phyloP scores from a whole-genome alignment of 352 stramenopile species.

The Thraustochytrium sp. region DNA sequence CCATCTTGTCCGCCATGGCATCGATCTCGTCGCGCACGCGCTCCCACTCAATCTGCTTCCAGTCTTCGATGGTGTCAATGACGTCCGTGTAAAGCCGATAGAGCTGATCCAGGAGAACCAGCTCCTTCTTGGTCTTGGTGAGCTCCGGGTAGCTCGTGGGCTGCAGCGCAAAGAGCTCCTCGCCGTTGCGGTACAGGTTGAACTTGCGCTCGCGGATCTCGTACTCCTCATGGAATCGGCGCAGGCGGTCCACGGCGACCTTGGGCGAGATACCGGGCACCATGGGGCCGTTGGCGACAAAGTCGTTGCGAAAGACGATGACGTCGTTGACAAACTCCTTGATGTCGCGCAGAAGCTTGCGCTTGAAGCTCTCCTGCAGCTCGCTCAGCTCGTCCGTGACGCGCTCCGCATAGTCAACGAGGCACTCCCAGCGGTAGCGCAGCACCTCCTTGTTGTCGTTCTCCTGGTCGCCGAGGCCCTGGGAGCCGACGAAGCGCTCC shows the following conservation, averaged over 20 bases:
- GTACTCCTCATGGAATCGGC: slow-evolving; percentile 94
- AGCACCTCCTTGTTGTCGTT: slow-evolving; percentile 98
- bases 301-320: slow-evolving; percentile 89
- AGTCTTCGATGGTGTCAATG: slow-evolving; percentile 90
- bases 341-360: slow-evolving; percentile 87
- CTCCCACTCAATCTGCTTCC: slow-evolving; percentile 91
- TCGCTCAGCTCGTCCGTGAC: slow-evolving; percentile 90
- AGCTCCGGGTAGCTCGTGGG: slow-evolving; percentile 92
- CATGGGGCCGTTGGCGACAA: slow-evolving; percentile 90
- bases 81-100: slow-evolving; percentile 89
- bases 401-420: slow-evolving; percentile 86
- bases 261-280: slow-evolving; percentile 91
- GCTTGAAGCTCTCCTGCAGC: slow-evolving; percentile 91
- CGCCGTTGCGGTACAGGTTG: slow-evolving; percentile 89
- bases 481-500: slow-evolving; percentile 70
- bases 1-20: slow-evolving; percentile 92
- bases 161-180: slow-evolving; percentile 92
- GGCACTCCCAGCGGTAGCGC: slow-evolving; percentile 90
- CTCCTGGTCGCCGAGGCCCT: slow-evolving; percentile 98
- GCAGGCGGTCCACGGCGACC: slow-evolving; percentile 91
- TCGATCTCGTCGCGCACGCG: slow-evolving; percentile 85
- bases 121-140: slow-evolving; percentile 93
- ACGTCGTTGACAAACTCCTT: slow-evolving; percentile 93
- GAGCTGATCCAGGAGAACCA: slow-evolving; percentile 74
- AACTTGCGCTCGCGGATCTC: slow-evolving; percentile 95